phyloP scores from a whole-genome alignment of 345 rosid genomes.

The Lumnitzera racemosa region DNA sequence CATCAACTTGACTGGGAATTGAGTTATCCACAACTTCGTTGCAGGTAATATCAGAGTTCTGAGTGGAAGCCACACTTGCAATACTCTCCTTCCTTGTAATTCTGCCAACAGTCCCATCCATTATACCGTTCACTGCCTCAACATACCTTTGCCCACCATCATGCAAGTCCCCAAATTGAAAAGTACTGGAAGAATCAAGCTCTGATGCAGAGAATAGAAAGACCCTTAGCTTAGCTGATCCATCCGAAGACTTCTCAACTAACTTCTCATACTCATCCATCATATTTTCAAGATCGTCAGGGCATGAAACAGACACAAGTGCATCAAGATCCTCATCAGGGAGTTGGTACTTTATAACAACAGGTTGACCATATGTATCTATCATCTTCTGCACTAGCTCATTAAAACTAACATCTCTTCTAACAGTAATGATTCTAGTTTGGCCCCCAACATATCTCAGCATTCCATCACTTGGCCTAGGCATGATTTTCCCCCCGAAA shows the following conservation, averaged over 20 bases:
- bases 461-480: constrained; percentile 71
- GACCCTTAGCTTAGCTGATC: constrained; percentile 63
- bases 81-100: constrained; percentile 53
- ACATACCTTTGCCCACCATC: constrained; percentile 55
- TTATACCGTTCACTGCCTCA: constrained; percentile 61
- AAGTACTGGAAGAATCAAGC: constrained; percentile 35
- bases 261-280: constrained; percentile 76
- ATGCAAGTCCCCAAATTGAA: constrained; percentile 44
- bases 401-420: constrained; percentile 40
- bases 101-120: constrained; percentile 25
- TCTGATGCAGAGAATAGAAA: constrained; percentile 54
- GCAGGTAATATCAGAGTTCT: constrained; percentile 56
- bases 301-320: constrained; percentile 60
- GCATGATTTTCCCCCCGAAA: constrained; percentile 71
- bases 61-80: constrained; percentile 56
- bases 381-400: constrained; percentile 54
- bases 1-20: constrained; percentile 31
- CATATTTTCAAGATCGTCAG: constrained; percentile 78
- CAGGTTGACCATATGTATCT: constrained; percentile 44
- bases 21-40: constrained; percentile 36
- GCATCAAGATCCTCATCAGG: constrained; percentile 88
- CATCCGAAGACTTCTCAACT: constrained; percentile 52
- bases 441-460: constrained; percentile 76
- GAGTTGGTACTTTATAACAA: constrained; percentile 64
- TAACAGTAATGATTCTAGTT: constrained; percentile 53